phyloP scores from a whole-genome alignment of 768 basidiomycete species.

The Leccinum imitatum region DNA sequence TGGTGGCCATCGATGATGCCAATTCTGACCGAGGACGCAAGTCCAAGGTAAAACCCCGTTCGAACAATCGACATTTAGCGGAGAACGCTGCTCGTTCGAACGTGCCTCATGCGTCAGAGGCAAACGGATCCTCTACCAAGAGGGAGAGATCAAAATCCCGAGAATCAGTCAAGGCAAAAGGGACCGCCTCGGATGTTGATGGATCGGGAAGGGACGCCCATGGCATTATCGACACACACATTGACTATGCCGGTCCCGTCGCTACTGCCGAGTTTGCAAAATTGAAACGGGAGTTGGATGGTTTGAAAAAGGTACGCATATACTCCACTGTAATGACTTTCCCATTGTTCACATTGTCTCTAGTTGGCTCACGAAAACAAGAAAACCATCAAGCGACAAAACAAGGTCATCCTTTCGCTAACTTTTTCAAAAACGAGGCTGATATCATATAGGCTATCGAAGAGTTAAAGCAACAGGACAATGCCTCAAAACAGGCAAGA shows the following conservation, averaged over 20 bases:
- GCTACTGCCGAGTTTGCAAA: conserved; percentile 51
- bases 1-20: conserved; percentile 18
- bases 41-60: conserved; percentile 28
- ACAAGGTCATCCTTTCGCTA: conserved; percentile 44
- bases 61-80: conserved; percentile 22
- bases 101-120: conserved; percentile 12
- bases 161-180: conserved; percentile 31
- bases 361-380: conserved; percentile 45
- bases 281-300: conserved; percentile 57
- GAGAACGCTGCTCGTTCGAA: conserved; percentile 20
- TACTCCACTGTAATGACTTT: not conserved
- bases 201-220: conserved; percentile 27
- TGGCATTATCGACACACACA: conserved; percentile 13
- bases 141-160: conserved; percentile 39
- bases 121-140: conserved; percentile 9
- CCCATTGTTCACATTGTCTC: conserved; percentile 5
- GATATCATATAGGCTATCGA: conserved; percentile 46
- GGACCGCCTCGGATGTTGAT: conserved; percentile 27
- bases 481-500: conserved; percentile 38
- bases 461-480: conserved; percentile 47
- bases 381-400: conserved; percentile 53
- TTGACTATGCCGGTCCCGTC: conserved; percentile 35
- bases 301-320: conserved; percentile 44
- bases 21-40: conserved; percentile 35
- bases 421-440: not conserved